Evolutionary conservation across 1,139 yeast genomes (phyloP).

Genomic region (Pichia sp.): DNA sequence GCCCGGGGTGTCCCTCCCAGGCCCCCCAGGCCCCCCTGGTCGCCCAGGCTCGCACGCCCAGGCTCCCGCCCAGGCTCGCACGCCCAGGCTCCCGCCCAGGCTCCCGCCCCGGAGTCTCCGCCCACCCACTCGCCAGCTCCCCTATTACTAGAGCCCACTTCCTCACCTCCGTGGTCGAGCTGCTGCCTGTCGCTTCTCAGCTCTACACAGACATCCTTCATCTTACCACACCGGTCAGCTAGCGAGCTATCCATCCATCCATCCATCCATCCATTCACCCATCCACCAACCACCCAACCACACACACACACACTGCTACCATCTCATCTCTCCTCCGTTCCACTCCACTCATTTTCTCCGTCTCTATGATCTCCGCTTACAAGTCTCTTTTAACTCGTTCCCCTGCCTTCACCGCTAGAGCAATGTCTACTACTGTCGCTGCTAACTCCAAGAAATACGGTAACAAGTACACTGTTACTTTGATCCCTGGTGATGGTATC

Average conservation of each 20-base stretch:
- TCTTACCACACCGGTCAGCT: neutral
- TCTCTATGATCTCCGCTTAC: neutral
- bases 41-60: too few species aligned
- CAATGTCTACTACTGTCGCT: constrained; percentile 26
- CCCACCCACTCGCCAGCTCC: too few species aligned
- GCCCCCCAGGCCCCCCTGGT: too few species aligned
- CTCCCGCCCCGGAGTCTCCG: too few species aligned
- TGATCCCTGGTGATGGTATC: constrained; percentile 96
- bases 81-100: too few species aligned
- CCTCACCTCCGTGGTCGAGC: too few species aligned
- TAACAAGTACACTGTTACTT: constrained; percentile 84
- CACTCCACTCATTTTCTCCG: neutral
- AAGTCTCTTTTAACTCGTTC: neutral
- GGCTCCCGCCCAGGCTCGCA: too few species aligned
- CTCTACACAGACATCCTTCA: too few species aligned
- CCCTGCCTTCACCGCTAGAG: constrained; percentile 17
- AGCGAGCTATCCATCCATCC: neutral
- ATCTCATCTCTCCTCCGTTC: neutral
- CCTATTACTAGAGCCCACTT: too few species aligned
- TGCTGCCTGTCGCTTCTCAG: too few species aligned
- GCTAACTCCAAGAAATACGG: constrained; percentile 84
- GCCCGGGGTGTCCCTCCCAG: too few species aligned
- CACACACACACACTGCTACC: neutral
- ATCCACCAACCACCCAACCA: neutral
- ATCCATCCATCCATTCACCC: neutral